Evolutionary conservation across 2,329 filamentous ascomycete species (phyloP), one percentile per base, ranked within the genome.

Genomic region (Exophiala sp.): DNA sequence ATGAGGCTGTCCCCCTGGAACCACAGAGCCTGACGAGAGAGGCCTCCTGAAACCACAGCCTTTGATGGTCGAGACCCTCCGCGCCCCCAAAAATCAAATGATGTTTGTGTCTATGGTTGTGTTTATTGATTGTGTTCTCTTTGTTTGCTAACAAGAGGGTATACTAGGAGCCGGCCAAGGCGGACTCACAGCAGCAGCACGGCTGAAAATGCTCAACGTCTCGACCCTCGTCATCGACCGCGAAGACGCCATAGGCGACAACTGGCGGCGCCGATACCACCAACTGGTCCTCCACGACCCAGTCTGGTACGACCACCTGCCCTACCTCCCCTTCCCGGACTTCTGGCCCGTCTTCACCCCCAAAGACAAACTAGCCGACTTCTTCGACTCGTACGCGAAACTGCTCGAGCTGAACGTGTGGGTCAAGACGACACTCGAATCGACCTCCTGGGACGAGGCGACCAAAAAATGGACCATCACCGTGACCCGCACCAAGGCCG

Each of bases 311-410:
- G 67, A 69, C 43, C 70, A 73, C 59, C 68, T 85, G 69, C 79
- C 83, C 0, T 86, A 84, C 62, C 58, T 87, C 2, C 67, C 69
- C 0, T 87, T 86, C 61, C 83, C 83, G 0, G 61, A 51, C 1
- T 74, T 75, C 45, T 87, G 83, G 83, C 83, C 83, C 2, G 69
- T 83, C 13, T 87, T 84, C 63, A 85, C 82, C 0, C 81, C 82
- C 3, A 86, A 86, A 61, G 82, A 86, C 64, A 86, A 86, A 61
- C 69, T 86, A 0, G 83, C 73, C 1, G 80, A 85, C 37, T 87
- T 80, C 67, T 81, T 86, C 53, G 82, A 85, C 56, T 69, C 75
- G 0, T 86, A 87, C 56, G 82, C 76, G 0, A 74, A 70, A 3
- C 65, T 80, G 0, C 70, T 86, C n/a, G 83, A 87, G 58, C 72